A percentile compares a stretch with the other conserved stretches of the same genome.
These are phyloP conservation scores for Plasmodium gonderi DNA, from an alignment of 169 alveolate species.

Conservation along the genomic window DNA sequence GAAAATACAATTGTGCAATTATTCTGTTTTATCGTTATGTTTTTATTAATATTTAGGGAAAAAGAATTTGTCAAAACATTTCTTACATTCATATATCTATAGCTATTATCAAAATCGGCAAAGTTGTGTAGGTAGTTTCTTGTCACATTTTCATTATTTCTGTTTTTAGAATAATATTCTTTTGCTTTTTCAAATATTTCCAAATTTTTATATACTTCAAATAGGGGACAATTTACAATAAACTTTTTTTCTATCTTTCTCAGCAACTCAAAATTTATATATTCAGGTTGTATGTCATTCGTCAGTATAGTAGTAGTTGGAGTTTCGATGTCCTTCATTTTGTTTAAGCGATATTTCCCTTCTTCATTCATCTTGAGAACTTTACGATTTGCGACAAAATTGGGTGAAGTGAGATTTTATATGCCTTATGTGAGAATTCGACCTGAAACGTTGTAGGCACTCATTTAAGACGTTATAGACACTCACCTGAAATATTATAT, in stretches of 20 bases:
- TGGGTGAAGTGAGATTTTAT: background rate
- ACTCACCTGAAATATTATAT: no score
- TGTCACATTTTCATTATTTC: background rate
- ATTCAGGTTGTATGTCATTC: slow-evolving; percentile 56
- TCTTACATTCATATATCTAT: slow-evolving; percentile 58
- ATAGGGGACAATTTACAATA: slow-evolving; percentile 54
- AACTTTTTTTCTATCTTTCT: slow-evolving; percentile 26
- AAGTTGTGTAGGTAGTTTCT: slow-evolving; percentile 16
- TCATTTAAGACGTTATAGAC: no score
- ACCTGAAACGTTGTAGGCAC: background rate
- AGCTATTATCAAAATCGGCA: slow-evolving; percentile 44
- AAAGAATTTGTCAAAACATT: slow-evolving; percentile 31
- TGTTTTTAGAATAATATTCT: slow-evolving; percentile 23
- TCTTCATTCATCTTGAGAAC: background rate
- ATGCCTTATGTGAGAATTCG: background rate
- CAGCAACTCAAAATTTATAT: slow-evolving; percentile 29
- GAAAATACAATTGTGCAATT: slow-evolving; percentile 27
- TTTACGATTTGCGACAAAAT: background rate
- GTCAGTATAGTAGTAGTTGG: slow-evolving; percentile 62
- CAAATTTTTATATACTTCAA: slow-evolving; percentile 43
- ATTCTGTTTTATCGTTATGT: slow-evolving; percentile 20
- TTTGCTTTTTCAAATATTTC: slow-evolving; percentile 58
- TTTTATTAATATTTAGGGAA: slow-evolving; percentile 45
- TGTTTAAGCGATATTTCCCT: slow-evolving; percentile 8
- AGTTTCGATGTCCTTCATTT: slow-evolving; percentile 50